phyloP scores from a whole-genome alignment of 1,284 basidiomycete genomes.

The Chalciporus sp. region DNA sequence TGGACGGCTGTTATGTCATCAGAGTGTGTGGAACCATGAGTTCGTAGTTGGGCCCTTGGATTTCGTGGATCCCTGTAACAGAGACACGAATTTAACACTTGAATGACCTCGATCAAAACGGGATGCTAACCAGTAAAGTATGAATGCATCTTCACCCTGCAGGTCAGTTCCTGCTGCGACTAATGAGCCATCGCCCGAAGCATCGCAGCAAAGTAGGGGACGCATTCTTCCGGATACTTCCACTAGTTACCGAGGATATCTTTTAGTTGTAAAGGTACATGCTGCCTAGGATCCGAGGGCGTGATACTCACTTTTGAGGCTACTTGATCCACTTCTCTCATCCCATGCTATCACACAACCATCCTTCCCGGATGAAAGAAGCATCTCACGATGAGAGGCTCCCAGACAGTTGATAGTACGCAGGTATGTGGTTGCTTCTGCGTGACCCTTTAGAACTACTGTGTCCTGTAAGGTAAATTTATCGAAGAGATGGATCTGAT shows the following conservation, averaged over 20 bases:
- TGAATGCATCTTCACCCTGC: slow-evolving; percentile 67
- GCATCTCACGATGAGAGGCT: slow-evolving; percentile 34
- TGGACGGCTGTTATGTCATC: slow-evolving; percentile 75
- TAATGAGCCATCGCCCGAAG: slow-evolving; percentile 62
- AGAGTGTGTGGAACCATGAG: slow-evolving; percentile 70
- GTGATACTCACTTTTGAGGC: slow-evolving; percentile 58
- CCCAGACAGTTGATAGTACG: slow-evolving; percentile 40
- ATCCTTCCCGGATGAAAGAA: slow-evolving; percentile 66
- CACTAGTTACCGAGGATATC: slow-evolving; percentile 41
- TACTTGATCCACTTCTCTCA: slow-evolving; percentile 52
- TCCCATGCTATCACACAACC: slow-evolving; percentile 73
- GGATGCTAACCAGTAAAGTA: slow-evolving; percentile 66
- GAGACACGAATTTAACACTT: slow-evolving; percentile 2
- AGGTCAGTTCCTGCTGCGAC: slow-evolving; percentile 74
- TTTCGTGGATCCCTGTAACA: slow-evolving; percentile 58
- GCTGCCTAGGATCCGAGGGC: slow-evolving; percentile 17
- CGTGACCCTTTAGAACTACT: slow-evolving; percentile 56
- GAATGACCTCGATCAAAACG: background rate
- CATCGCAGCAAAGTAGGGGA: slow-evolving; percentile 65
- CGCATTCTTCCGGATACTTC: slow-evolving; percentile 46
- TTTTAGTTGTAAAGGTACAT: slow-evolving; percentile 49
- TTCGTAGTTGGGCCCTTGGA: slow-evolving; percentile 49
- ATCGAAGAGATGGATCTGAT: slow-evolving; percentile 65
- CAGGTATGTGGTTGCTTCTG: slow-evolving; percentile 53
- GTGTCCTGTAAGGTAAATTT: slow-evolving; percentile 50